phyloP scores from a whole-genome alignment of 2,329 filamentous ascomycete genomes.

The Thermothelomyces thermophilus region DNA sequence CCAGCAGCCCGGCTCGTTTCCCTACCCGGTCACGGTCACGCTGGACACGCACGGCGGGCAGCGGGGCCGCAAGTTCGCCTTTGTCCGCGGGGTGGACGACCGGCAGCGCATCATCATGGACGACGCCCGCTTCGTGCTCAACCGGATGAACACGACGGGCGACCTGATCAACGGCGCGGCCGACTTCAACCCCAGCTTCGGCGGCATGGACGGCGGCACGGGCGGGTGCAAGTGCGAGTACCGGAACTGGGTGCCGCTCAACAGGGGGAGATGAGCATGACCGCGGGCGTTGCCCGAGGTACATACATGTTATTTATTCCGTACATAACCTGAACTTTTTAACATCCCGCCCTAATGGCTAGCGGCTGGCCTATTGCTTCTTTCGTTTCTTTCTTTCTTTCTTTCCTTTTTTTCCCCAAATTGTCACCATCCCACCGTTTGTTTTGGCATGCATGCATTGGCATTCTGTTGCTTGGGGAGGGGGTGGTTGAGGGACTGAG shows the following conservation, averaged over 20 bases:
- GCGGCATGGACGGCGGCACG: slow-evolving; percentile 57
- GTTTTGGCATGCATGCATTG: too few species aligned
- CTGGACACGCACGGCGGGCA: slow-evolving; percentile 58
- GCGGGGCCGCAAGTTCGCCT: slow-evolving; percentile 45
- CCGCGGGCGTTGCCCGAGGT: too few species aligned
- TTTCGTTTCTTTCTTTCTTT: too few species aligned
- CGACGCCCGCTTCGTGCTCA: slow-evolving; percentile 40
- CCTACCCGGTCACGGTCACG: slow-evolving; percentile 56
- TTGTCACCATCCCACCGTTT: too few species aligned
- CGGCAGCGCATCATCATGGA: slow-evolving; percentile 39
- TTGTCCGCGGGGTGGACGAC: slow-evolving; percentile 45
- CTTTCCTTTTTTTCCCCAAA: too few species aligned
- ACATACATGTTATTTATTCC: too few species aligned
- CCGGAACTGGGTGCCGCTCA: slow-evolving; percentile 43
- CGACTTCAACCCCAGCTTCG: slow-evolving; percentile 40
- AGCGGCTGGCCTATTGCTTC: too few species aligned
- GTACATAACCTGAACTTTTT: too few species aligned
- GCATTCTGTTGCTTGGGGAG: too few species aligned
- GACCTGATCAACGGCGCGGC: slow-evolving; percentile 46
- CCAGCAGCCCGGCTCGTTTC: slow-evolving; percentile 50
- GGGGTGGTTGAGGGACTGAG: too few species aligned
- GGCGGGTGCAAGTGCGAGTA: slow-evolving; percentile 58
- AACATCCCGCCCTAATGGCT: too few species aligned
- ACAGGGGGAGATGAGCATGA: background rate
- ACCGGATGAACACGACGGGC: slow-evolving; percentile 46